A percentile compares a stretch with the other conserved stretches of the same genome.
phyloP scores from a whole-genome alignment of 179 eudicot species.

The Camellia oleifera region DNA sequence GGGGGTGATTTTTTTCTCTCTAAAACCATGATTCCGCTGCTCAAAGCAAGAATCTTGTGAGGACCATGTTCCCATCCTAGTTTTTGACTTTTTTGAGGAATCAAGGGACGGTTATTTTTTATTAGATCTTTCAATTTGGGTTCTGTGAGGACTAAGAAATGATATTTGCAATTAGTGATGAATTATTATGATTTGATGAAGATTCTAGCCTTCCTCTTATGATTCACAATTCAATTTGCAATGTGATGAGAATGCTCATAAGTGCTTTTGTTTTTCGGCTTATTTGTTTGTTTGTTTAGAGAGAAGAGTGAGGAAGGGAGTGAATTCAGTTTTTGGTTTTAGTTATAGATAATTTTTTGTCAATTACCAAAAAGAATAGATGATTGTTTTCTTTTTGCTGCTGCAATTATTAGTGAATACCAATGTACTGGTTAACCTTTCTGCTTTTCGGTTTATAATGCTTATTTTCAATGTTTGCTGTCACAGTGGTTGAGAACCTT shows the following conservation, averaged over 20 bases:
- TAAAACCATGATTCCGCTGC: neutral
- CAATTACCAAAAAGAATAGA: neutral
- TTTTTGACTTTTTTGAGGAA: too few species aligned
- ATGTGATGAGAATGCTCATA: neutral
- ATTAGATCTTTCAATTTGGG: too few species aligned
- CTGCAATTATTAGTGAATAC: neutral
- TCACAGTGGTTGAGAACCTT: constrained; percentile 61
- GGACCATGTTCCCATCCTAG: too few species aligned
- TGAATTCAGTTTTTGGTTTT: neutral
- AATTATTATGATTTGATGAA: too few species aligned
- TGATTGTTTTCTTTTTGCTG: neutral
- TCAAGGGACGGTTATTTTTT: too few species aligned
- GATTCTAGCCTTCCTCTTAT: too few species aligned
- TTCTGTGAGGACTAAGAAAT: too few species aligned
- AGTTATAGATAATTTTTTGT: neutral
- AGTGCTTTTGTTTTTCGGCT: neutral
- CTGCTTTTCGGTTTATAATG: neutral
- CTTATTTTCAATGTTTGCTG: constrained; percentile 11
- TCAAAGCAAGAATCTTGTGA: neutral
- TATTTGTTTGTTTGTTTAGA: neutral
- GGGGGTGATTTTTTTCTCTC: too few species aligned
- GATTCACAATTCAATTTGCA: too few species aligned
- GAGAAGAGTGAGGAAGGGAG: neutral
- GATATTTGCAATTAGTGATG: too few species aligned
- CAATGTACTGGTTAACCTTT: constrained; percentile 1